Evolutionary conservation across 257 asterid species (phyloP), one percentile per base, ranked within the genome.

Genomic region (Penstemon barbatus): DNA sequence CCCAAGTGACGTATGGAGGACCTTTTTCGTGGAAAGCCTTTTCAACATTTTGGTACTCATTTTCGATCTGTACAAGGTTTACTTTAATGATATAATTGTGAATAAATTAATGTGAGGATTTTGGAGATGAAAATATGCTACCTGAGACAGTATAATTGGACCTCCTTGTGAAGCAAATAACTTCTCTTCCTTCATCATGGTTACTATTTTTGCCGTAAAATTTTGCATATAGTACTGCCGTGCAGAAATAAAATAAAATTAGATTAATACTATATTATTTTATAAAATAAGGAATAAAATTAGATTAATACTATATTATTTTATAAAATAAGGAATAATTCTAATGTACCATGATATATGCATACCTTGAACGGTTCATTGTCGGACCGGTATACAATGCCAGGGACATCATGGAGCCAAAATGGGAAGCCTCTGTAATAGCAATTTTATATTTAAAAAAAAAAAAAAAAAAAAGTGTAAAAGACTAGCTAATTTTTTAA

Each of bases 111-210:
- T 44, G 41, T 44, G 3, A 1, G 9, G 4, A 8, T 57, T 51
- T 13, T 51, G 3, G 7, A 39, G 18, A 10, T 5, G 48, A 39
- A 8, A 6, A 41, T 25, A 25, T 1, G 33, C 0, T 55, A 92
- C 98, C 95, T 92, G 98, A 18, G 93, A 83, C 4, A 92, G 86
- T 63, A 92, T 81, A 49, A 90, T 88, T 1, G 98, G 98, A 7
- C 98, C 98, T 50, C 97, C 98, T 68, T 88, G 96, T 62, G 98
- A 84, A 66, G 97, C 97, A 69, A 68, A 92, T 59, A 92, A 40
- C 0, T 82, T 80, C 84, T 90, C 92, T 39, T 88, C 77, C 74
- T 92, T 90, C 87, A 92, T 77, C 83, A 92, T 13, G 55, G 75
- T 58, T 75, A 92, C 98, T 63, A 92, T 85, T 42, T 84, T 86